Percentiles rank a stretch among this genome's conserved stretches.
phyloP scores from a whole-genome alignment of 768 basidiomycete species.

The Suillus variegatus region DNA sequence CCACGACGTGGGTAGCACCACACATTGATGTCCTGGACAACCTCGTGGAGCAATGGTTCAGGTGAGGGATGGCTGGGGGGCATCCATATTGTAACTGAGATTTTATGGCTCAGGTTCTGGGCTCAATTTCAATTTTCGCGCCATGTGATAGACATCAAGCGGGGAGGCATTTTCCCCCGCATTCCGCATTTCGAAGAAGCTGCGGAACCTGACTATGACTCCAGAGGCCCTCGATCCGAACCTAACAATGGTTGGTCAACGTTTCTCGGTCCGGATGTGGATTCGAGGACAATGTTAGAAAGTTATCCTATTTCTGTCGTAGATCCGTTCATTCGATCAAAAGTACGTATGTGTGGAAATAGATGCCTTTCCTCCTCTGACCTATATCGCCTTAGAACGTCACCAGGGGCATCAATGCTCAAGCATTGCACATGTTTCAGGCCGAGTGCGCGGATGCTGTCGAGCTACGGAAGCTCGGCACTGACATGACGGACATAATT shows the following conservation, averaged over 20 bases:
- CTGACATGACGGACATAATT: conserved; percentile 75
- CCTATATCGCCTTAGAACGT: conserved; percentile 22
- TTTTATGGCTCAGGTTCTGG: conserved; percentile 44
- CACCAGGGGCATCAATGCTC: conserved; percentile 12
- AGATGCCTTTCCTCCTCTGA: neutral
- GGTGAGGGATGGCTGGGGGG: conserved; percentile 31
- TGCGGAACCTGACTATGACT: neutral
- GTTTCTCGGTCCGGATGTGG: neutral
- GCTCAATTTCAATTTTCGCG: conserved; percentile 35
- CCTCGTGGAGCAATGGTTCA: conserved; percentile 43
- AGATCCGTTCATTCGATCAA: conserved; percentile 43
- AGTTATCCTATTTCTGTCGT: conserved; percentile 27
- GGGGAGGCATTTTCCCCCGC: conserved; percentile 41
- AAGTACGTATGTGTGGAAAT: conserved; percentile 26
- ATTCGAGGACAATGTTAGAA: neutral
- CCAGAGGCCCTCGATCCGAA: neutral
- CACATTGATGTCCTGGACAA: conserved; percentile 18
- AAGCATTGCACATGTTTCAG: conserved; percentile 6
- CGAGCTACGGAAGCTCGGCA: conserved; percentile 92
- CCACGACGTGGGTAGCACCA: conserved; percentile 15
- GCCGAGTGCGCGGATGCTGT: conserved; percentile 2
- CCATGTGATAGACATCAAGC: conserved; percentile 38
- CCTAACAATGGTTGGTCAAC: neutral
- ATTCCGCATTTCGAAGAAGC: conserved; percentile 3
- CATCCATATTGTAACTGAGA: conserved; percentile 5